Percentiles rank a stretch among this genome's conserved stretches.
These are phyloP conservation scores for Mrakia gelida DNA, from an alignment of 768 basidiomycete genomes.

Conservation along the genomic window DNA sequence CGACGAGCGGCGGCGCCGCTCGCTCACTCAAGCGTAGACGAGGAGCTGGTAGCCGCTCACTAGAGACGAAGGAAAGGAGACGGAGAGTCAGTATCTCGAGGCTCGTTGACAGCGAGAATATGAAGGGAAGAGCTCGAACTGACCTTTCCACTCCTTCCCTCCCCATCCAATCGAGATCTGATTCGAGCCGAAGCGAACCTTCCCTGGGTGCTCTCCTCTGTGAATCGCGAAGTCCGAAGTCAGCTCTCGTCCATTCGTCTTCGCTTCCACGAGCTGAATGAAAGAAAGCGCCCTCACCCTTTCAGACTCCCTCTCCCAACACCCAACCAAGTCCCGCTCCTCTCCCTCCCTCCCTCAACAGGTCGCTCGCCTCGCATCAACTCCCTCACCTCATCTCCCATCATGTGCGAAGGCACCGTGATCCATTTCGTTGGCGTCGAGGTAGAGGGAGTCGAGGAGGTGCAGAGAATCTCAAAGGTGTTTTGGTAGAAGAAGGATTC, in stretches of 20 bases:
- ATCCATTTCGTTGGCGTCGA: slow-evolving; percentile 6
- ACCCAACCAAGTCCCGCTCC: neutral
- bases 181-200: slow-evolving; percentile 6
- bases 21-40: slow-evolving; percentile 8
- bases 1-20: neutral
- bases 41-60: slow-evolving; percentile 16
- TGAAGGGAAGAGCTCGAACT: neutral
- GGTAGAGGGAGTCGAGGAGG: neutral
- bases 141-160: neutral
- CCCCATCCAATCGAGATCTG: slow-evolving; percentile 3
- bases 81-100: neutral
- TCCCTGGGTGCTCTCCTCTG: slow-evolving; percentile 9
- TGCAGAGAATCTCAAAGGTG: slow-evolving; percentile 10
- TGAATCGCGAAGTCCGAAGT: neutral
- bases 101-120: neutral
- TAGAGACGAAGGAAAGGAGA: neutral
- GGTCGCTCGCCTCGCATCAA: neutral
- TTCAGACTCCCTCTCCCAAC: neutral
- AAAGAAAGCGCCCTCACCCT: neutral
- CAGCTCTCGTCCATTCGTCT: neutral
- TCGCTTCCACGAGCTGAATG: neutral
- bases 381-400: slow-evolving; percentile 6
- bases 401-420: neutral
- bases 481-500: neutral
- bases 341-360: slow-evolving; percentile 4